Conservation (phyloP, 768 basidiomycete genomes). For the Guyanaporus albipodus region DNA sequence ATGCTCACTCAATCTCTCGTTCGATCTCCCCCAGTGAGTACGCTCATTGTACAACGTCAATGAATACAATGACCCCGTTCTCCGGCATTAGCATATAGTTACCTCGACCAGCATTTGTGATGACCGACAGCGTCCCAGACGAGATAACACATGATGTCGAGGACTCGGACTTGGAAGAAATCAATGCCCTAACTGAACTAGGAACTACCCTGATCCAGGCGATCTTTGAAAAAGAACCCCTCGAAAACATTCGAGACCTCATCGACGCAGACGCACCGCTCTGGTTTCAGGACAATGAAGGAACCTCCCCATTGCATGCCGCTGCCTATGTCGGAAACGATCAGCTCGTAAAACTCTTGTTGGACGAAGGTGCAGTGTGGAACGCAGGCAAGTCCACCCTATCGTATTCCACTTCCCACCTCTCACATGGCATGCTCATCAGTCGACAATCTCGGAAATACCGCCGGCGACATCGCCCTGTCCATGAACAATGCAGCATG, state of each 20-base stretch:
- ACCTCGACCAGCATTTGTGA: background rate
- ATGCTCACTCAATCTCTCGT: background rate
- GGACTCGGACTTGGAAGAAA: conserved; percentile 33
- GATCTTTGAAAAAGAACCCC: conserved; percentile 48
- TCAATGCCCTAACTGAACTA: conserved; percentile 45
- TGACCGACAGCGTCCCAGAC: conserved; percentile 11
- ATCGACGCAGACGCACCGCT: conserved; percentile 70
- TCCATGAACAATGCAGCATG: conserved; percentile 75
- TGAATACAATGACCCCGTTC: background rate
- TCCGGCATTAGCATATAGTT: background rate
- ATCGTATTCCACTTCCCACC: background rate
- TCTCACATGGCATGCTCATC: background rate
- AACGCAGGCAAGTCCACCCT: conserved; percentile 60
- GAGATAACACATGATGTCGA: conserved; percentile 24
- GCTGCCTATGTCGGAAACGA: conserved; percentile 72
- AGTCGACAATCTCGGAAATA: conserved; percentile 79
- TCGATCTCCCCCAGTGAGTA: conserved; percentile 2
- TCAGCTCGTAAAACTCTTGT: conserved; percentile 58
- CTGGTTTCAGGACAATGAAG: conserved; percentile 88
- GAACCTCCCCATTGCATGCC: conserved; percentile 82
- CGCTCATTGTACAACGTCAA: background rate
- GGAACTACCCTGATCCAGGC: conserved; percentile 58
- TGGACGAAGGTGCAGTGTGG: conserved; percentile 88
- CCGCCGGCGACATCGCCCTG: conserved; percentile 86
- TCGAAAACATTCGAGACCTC: conserved; percentile 42